Evolutionary conservation across 306 rosid species (phyloP).

Genomic region (Acacia acuminata): DNA sequence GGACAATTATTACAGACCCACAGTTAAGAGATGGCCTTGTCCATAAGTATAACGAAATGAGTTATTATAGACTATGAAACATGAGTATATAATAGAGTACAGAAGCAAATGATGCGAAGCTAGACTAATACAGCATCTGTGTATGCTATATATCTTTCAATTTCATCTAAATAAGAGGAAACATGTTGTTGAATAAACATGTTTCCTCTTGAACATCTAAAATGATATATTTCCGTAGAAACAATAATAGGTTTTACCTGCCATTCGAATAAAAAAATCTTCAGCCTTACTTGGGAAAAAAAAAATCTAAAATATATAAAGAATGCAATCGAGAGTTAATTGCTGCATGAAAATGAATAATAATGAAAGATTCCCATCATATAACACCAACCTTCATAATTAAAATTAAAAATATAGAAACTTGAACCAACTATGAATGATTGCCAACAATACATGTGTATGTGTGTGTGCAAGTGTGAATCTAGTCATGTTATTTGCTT

Average conservation of each 20-base stretch:
- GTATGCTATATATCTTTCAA: neutral
- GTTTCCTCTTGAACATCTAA: slow-evolving; percentile 40
- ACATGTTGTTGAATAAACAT: slow-evolving; percentile 29
- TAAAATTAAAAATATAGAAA: neutral
- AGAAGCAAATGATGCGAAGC: slow-evolving; percentile 6
- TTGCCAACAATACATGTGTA: neutral
- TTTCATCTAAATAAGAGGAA: slow-evolving; percentile 20
- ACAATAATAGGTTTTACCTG: slow-evolving; percentile 41
- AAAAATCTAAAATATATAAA: neutral
- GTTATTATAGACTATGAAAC: neutral
- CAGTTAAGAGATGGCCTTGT: neutral
- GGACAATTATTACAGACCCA: slow-evolving; percentile 5
- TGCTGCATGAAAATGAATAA: neutral
- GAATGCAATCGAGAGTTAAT: neutral
- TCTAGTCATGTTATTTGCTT: neutral
- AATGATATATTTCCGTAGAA: slow-evolving; percentile 30
- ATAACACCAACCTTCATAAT: neutral
- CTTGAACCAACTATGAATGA: neutral
- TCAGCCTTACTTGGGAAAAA: slow-evolving; percentile 31
- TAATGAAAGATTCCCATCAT: neutral
- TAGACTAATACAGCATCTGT: slow-evolving; percentile 16
- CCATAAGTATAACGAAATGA: neutral
- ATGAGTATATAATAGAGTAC: neutral
- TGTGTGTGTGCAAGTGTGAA: neutral
- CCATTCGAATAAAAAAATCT: slow-evolving; percentile 39